Evolutionary conservation across 345 rosid species (phyloP).

Genomic region (Eucalyptus erythrocorys): DNA sequence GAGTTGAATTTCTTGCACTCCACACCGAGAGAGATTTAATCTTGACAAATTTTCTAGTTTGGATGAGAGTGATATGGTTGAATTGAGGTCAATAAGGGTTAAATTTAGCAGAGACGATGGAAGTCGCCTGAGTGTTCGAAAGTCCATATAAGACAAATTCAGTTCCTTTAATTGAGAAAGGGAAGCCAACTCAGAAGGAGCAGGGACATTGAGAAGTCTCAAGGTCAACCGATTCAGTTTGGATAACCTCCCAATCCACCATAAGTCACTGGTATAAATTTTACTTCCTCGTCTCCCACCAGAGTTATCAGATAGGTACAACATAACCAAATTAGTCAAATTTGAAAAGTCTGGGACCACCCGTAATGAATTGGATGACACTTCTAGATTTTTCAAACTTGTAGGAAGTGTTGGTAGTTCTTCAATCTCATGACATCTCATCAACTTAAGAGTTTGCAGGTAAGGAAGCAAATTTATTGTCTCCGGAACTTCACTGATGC

Average conservation of each 20-base stretch:
- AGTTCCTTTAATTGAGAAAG: background rate
- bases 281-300: fast-evolving
- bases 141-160: fast-evolving
- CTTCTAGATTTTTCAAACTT: fast-evolving
- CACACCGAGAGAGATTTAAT: fast-evolving
- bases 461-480: background rate
- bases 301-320: fast-evolving
- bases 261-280: background rate
- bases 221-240: fast-evolving
- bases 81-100: fast-evolving
- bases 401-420: background rate
- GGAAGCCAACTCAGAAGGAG: background rate
- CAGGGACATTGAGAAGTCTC: background rate
- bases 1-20: background rate
- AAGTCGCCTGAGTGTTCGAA: fast-evolving
- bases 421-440: fast-evolving
- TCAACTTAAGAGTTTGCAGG: background rate
- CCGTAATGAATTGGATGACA: background rate
- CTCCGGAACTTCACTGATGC: background rate
- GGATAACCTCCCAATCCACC: background rate
- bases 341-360: background rate
- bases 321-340: background rate
- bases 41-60: background rate
- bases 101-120: background rate
- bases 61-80: background rate